Base-by-base conservation (phyloP, 768 basidiomycete genomes). In the Symmetrospora coprosmae region DNA sequence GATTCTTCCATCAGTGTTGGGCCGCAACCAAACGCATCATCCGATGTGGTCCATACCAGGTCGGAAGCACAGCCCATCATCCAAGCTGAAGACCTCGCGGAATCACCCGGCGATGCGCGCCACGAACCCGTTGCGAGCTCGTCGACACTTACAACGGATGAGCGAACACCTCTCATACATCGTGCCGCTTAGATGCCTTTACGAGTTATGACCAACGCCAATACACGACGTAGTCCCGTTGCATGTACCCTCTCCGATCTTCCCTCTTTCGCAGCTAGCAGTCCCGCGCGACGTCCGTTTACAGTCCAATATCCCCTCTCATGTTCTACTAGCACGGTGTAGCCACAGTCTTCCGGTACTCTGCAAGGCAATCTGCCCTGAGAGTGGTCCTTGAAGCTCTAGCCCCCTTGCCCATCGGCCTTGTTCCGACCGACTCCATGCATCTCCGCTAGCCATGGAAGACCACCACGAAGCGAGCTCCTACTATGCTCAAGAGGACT, bases 121-220 rank as follows among this genome's bases (percentile, higher is more conserved):
- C 28, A 50, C 33, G 31, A 30, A 16, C 49, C 49, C 21, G 43
- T 58, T 2, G 40, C 55, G 6, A 37, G 55, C 19, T 58, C 55
- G n/a, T 58, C 55, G 7, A 58, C 55, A 38, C n/a, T n/a, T n/a
- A n/a, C 13, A 46, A 35, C 55, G 40, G 13, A 46, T 25, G 55
- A 58, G 31, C 41, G 55, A 4, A 45, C 55, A 4, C 55, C 55
- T 14, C 43, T 58, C 17, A 25, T 40, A 39, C 27, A 9, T 7
- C 51, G 13, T 30, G 28, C 30, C 30, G 4, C n/a, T 21, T 31
- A 9, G 14, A 17, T 49, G 23, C 8, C 21, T 8, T 17, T 47
- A 31, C 45, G n/a, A 11, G 4, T 11, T 31, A 31, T 25, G 33
- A 25, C 27, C 33, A 47, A 47, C 27, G n/a, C 4, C 21, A 47